A percentile compares a stretch with the other conserved stretches of the same genome.
phyloP scores from a whole-genome alignment of 2,329 filamentous ascomycete species.

The Ceratocystis colombiana region DNA sequence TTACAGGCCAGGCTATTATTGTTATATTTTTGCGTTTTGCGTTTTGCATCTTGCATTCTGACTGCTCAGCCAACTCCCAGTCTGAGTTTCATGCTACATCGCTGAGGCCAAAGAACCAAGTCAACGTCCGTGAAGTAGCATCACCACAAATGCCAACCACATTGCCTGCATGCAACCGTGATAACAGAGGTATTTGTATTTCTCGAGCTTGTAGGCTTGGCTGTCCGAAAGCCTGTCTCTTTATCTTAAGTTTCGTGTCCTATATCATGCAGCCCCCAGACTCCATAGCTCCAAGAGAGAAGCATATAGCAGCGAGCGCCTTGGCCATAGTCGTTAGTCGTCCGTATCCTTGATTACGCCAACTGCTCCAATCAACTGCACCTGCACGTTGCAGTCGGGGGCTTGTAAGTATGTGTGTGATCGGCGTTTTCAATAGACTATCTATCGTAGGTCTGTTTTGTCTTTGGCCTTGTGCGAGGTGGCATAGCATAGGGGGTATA shows the following conservation, averaged over 20 bases:
- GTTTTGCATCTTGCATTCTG: no score
- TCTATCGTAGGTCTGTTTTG: background rate
- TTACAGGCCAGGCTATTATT: background rate
- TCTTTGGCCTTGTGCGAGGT: background rate
- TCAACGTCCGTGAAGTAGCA: background rate
- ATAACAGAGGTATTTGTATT: background rate
- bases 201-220: background rate
- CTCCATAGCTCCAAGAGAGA: no score
- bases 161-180: background rate
- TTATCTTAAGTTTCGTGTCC: no score
- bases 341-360: no score
- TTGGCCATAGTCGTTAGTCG: no score
- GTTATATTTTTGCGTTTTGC: background rate
- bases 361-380: no score
- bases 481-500: background rate
- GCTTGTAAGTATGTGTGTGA: no score
- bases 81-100: constrained; percentile 1
- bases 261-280: no score
- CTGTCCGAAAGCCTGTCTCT: background rate
- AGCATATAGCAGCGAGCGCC: no score
- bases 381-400: no score
- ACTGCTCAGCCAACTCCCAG: background rate
- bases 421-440: no score
- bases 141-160: background rate
- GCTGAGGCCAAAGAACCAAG: background rate